Base-by-base conservation (phyloP, 352 stramenopile genomes). In the Phytopythium boreale region DNA sequence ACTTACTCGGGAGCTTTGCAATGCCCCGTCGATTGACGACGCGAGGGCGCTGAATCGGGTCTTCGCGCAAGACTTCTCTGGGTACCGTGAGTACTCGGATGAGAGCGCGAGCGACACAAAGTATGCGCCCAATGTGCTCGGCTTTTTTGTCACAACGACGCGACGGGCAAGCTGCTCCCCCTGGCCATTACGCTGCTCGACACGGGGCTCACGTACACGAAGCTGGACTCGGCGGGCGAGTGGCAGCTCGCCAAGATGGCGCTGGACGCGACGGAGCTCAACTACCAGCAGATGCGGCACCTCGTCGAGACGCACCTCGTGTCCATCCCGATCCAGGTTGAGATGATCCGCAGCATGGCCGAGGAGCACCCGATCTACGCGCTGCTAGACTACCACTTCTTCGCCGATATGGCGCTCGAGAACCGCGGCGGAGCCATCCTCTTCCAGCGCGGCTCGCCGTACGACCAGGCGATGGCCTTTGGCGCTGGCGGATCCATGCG, bases 231-330 rank as follows among this genome's bases (percentile, higher is more conserved):
- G 17, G 41, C 51, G 7, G 63, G 59, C 4, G 69, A 79, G 50
- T 79, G 72, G 72, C 66, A 65, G 44, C 56, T 79, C 37, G 72
- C 72, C 59, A 80, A 77, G 67, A 77, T 80, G 72, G 67, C 73
- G 22, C 62, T 80, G 26, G 66, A 77, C 27, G 67, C 70, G 2
- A 69, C 72, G 26, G 67, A 77, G 41, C 53, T 71, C 36, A 74
- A 75, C 55, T 69, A 68, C 64, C 63, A 70, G 55, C 59, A 70
- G 49, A 62, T 72, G 58, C 64, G 63, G 24, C 72, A 75, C 56
- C 41, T 71, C n/a, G 64, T 70, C 14, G 59, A 75, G 52, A 69
- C 67, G 31, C 71, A 76, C 58, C 51, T 70, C 39, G 55, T 82
- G 31, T 70, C 57, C 0, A 70, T 76, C 4, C 74, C 74, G 27